Conservation (phyloP, 2,329 filamentous ascomycete species). For the Exophiala lecanii-corni region DNA sequence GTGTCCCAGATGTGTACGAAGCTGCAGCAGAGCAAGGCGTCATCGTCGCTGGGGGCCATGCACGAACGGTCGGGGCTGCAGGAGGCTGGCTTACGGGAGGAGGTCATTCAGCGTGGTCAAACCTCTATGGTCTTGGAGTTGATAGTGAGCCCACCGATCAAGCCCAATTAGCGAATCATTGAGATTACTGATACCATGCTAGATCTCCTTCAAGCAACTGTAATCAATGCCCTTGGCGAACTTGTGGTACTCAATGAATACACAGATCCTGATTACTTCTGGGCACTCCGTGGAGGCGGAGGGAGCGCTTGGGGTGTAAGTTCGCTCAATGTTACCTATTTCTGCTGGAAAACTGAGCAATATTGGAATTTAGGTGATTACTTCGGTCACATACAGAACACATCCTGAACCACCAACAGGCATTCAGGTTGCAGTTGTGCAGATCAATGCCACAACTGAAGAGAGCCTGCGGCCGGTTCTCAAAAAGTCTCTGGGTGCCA, state of each 20-base stretch:
- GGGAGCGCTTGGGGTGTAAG: constrained; percentile 29
- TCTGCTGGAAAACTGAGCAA: too few species aligned
- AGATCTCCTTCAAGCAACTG: constrained; percentile 26
- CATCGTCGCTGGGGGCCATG: constrained; percentile 28
- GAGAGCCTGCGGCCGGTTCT: constrained; percentile 24
- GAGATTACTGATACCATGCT: too few species aligned
- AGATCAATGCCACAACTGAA: constrained; percentile 28
- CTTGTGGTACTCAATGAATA: constrained; percentile 26
- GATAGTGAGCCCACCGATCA: constrained; percentile 28
- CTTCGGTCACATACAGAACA: constrained; percentile 26
- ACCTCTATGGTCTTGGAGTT: constrained; percentile 28
- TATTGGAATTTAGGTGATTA: constrained; percentile 26
- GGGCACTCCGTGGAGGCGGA: constrained; percentile 28
- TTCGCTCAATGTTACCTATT: neutral
- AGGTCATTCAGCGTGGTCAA: constrained; percentile 28
- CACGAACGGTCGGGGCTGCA: constrained; percentile 28
- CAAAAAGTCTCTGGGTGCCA: constrained; percentile 20
- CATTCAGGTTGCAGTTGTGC: constrained; percentile 29
- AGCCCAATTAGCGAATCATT: neutral
- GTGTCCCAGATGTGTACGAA: constrained; percentile 27
- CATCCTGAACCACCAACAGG: constrained; percentile 28
- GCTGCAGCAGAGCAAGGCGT: constrained; percentile 24
- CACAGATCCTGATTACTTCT: constrained; percentile 29
- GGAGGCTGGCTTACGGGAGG: constrained; percentile 30
- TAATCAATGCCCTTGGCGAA: constrained; percentile 25